Conservation (phyloP, 805 yeast species). For the Myxozyma neglecta region DNA sequence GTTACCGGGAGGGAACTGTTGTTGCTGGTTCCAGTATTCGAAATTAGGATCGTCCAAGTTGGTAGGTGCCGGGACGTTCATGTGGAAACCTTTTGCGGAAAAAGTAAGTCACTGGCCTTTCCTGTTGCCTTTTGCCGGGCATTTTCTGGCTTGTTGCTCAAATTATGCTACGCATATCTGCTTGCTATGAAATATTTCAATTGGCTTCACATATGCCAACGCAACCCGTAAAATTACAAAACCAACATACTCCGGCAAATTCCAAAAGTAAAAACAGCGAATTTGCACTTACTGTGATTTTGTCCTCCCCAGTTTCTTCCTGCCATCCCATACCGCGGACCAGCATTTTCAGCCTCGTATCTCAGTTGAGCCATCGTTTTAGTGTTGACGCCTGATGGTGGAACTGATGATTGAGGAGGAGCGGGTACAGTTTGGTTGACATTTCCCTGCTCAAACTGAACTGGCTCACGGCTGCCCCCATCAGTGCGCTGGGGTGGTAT, state of each 20-base stretch:
- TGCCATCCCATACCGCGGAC: neutral
- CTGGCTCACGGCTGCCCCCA: neutral
- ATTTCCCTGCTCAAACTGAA: neutral
- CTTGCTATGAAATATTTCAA: neutral
- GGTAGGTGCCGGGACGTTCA: neutral
- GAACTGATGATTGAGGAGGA: neutral
- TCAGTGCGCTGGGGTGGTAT: neutral
- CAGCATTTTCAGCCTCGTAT: neutral
- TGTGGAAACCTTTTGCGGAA: conserved; percentile 7
- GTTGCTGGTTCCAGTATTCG: conserved; percentile 17
- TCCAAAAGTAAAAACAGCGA: neutral
- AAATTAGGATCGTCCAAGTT: neutral
- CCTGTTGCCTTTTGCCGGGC: neutral
- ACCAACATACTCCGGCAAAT: neutral
- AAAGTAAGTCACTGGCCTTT: neutral
- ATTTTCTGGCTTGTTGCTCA: neutral
- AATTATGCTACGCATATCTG: neutral
- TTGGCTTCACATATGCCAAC: neutral
- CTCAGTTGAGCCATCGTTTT: neutral
- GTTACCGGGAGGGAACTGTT: neutral
- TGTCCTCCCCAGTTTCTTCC: neutral
- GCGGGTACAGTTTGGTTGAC: neutral
- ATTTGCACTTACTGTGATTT: neutral
- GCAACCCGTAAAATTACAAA: neutral
- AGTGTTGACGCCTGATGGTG: neutral